phyloP scores from a whole-genome alignment of 1,284 basidiomycete species.

The Trichosporon sp. region DNA sequence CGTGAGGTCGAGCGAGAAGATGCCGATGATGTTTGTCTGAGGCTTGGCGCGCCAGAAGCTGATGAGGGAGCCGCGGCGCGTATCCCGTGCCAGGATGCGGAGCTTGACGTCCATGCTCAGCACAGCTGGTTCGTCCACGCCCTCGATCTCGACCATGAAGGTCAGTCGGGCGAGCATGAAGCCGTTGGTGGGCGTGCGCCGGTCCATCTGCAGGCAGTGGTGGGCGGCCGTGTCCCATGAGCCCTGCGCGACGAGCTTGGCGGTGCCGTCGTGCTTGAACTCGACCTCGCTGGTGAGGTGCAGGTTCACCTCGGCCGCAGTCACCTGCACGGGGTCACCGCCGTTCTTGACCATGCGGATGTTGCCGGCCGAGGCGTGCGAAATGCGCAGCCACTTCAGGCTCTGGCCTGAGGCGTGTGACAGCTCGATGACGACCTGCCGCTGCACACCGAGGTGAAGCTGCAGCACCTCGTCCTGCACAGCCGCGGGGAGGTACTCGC shows the following conservation, averaged over 20 bases:
- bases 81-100: constrained; percentile 81
- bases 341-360: constrained; percentile 83
- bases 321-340: constrained; percentile 73
- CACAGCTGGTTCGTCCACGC: constrained; percentile 76
- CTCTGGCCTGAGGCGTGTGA: constrained; percentile 86
- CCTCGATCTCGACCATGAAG: constrained; percentile 79
- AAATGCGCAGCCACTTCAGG: constrained; percentile 78
- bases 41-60: constrained; percentile 67
- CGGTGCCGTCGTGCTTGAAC: constrained; percentile 80
- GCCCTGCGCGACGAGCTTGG: constrained; percentile 67
- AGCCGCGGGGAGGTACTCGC: constrained; percentile 79
- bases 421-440: constrained; percentile 74
- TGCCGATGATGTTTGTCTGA: constrained; percentile 57
- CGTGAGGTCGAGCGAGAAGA: constrained; percentile 77
- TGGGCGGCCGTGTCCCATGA: constrained; percentile 95
- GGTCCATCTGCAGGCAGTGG: constrained; percentile 81
- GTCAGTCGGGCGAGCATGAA: constrained; percentile 76
- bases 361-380: constrained; percentile 58
- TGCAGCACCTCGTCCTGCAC: constrained; percentile 84
- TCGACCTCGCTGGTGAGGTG: constrained; percentile 68
- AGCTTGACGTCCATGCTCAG: constrained; percentile 87
- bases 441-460: constrained; percentile 89
- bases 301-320: constrained; percentile 67
- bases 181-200: constrained; percentile 75
- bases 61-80: constrained; percentile 71